phyloP scores from a whole-genome alignment of 805 yeast species.

The Barnettozyma populi region DNA sequence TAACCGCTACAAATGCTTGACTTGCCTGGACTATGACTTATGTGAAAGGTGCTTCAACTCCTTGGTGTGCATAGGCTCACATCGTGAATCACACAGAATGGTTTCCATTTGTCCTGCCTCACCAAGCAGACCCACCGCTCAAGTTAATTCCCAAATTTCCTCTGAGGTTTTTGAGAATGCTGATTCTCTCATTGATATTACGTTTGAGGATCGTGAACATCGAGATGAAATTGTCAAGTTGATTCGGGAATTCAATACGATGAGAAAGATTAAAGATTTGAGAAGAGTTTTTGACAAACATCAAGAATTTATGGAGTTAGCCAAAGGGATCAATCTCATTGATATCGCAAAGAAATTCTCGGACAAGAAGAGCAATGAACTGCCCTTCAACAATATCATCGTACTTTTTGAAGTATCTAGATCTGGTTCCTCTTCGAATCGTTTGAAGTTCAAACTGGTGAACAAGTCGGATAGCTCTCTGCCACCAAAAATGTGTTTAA shows the following conservation, averaged over 20 bases:
- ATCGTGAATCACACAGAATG: neutral
- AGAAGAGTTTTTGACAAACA: neutral
- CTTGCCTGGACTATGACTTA: conserved; percentile 2
- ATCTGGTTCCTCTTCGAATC: neutral
- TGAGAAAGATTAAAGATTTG: conserved; percentile 1
- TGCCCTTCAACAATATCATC: neutral
- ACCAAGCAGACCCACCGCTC: neutral
- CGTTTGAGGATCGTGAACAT: conserved; percentile 3
- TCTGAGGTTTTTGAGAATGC: neutral
- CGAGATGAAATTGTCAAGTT: conserved; percentile 2
- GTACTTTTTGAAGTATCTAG: neutral
- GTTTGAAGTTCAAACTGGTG: conserved; percentile 1
- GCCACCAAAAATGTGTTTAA: neutral
- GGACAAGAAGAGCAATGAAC: neutral
- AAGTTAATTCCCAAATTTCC: neutral
- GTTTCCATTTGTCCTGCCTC: conserved; percentile 1
- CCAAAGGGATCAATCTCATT: neutral
- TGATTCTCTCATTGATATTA: conserved; percentile 3
- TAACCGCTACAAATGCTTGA: conserved; percentile 4
- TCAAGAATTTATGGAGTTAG: neutral
- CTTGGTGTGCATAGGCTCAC: neutral
- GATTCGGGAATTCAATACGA: neutral
- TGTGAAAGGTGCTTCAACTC: conserved; percentile 3
- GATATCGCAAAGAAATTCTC: neutral
- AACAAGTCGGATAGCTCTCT: neutral